phyloP scores from a whole-genome alignment of 352 stramenopile genomes.

The Phytopythium helicoides region DNA sequence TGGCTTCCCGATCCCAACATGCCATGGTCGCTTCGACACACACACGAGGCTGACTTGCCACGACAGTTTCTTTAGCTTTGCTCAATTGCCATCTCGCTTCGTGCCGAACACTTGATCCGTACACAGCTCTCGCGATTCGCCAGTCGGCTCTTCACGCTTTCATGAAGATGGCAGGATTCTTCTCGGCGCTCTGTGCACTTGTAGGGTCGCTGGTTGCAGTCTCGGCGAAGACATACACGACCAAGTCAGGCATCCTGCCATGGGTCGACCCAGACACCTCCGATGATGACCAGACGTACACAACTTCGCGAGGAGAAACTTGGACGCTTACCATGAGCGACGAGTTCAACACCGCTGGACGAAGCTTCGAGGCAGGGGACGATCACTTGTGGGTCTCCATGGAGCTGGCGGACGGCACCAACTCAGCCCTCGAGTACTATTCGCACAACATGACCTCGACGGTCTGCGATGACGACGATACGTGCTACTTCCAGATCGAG shows the following conservation, averaged over 20 bases:
- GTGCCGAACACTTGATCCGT: too few relatives aligned
- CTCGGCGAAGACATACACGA: conserved; percentile 25
- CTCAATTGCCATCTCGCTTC: too few relatives aligned
- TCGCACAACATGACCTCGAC: conserved; percentile 72
- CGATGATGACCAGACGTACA: conserved; percentile 34
- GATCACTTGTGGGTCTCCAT: conserved; percentile 94
- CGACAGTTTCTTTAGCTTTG: too few relatives aligned
- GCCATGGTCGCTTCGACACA: too few relatives aligned
- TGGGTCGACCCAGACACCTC: conserved; percentile 71
- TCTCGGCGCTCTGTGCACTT: not conserved
- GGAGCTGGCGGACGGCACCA: conserved; percentile 70
- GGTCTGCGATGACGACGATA: conserved; percentile 41
- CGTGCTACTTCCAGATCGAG: conserved; percentile 71
- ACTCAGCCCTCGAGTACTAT: conserved; percentile 71
- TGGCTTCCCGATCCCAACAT: too few relatives aligned
- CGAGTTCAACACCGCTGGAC: conserved; percentile 61
- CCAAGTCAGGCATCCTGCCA: conserved; percentile 50
- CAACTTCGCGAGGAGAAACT: conserved; percentile 42
- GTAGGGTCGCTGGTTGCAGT: too few relatives aligned
- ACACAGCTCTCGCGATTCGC: too few relatives aligned
- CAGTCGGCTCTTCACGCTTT: too few relatives aligned
- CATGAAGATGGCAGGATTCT: too few relatives aligned
- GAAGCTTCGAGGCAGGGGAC: conserved; percentile 89
- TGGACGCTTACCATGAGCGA: conserved; percentile 80
- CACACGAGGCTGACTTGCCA: too few relatives aligned